Conservation (phyloP, 768 basidiomycete species). For the Cystofilobasidium ferigula region DNA sequence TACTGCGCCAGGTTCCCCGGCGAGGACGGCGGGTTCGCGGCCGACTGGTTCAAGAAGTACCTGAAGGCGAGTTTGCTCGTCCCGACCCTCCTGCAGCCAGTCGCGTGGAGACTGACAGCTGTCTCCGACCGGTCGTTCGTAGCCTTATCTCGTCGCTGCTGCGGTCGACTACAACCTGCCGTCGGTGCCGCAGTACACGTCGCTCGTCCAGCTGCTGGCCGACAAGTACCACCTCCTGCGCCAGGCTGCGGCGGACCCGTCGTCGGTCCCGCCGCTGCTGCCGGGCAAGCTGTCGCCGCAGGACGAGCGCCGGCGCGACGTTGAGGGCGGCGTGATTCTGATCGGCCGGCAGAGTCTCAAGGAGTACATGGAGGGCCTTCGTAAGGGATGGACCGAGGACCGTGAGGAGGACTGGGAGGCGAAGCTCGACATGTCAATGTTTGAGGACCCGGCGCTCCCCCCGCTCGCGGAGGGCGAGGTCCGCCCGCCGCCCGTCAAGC, state of each 20-base stretch:
- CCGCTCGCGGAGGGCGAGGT: constrained; percentile 30
- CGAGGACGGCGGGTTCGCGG: constrained; percentile 77
- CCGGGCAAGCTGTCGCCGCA: constrained; percentile 43
- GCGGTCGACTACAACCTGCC: constrained; percentile 85
- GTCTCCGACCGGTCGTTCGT: constrained; percentile 31
- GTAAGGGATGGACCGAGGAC: constrained; percentile 65
- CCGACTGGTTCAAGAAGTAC: constrained; percentile 72
- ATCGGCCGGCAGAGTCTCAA: constrained; percentile 84
- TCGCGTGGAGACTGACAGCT: not conserved
- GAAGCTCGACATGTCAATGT: constrained; percentile 56
- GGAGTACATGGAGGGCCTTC: constrained; percentile 83
- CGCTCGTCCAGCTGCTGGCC: constrained; percentile 63
- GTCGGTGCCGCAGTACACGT: constrained; percentile 70
- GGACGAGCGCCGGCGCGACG: constrained; percentile 49
- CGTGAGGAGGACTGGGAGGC: constrained; percentile 48
- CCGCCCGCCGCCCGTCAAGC: not conserved
- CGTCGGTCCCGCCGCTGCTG: constrained; percentile 23
- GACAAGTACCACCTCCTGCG: constrained; percentile 62
- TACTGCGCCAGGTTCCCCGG: constrained; percentile 86
- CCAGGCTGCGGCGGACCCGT: constrained; percentile 52
- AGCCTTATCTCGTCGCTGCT: constrained; percentile 91
- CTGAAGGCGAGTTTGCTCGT: constrained; percentile 59
- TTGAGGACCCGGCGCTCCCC: constrained; percentile 52
- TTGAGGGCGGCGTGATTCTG: constrained; percentile 74
- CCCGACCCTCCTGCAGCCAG: not conserved